These are phyloP conservation scores for Rhodotorula paludigena DNA, from an alignment of 768 basidiomycete genomes.

Conservation along the genomic window DNA sequence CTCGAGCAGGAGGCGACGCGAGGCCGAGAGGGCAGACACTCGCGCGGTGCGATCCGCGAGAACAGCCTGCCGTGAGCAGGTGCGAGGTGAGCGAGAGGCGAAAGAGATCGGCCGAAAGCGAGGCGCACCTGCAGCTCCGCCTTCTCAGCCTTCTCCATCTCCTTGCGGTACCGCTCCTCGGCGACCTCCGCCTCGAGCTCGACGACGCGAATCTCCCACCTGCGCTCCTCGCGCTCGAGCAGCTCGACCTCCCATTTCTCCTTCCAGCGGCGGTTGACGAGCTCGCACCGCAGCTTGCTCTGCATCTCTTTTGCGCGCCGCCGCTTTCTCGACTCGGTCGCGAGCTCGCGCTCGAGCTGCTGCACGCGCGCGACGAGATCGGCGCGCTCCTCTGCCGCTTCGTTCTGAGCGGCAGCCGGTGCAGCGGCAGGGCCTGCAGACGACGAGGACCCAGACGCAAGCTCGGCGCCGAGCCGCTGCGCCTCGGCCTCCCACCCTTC, in stretches of 20 bases:
- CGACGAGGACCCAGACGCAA: neutral
- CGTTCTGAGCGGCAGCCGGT: neutral
- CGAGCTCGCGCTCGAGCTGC: neutral
- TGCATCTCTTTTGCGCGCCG: conserved; percentile 26
- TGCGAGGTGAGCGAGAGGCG: no score
- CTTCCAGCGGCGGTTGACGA: conserved; percentile 30
- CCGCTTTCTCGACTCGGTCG: conserved; percentile 16
- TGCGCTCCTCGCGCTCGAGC: conserved; percentile 32
- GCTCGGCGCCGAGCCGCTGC: conserved; percentile 1
- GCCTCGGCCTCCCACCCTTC: conserved; percentile 40
- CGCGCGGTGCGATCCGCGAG: neutral
- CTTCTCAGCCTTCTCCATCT: conserved; percentile 9
- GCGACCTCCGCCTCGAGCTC: conserved; percentile 8
- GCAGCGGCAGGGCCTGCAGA: neutral
- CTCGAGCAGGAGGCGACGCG: conserved; percentile 23
- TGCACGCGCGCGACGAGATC: neutral
- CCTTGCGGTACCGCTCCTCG: neutral
- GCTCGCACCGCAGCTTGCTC: conserved; percentile 27
- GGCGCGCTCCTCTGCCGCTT: conserved; percentile 1
- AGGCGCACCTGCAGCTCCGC: conserved; percentile 35
- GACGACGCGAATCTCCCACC: conserved; percentile 20
- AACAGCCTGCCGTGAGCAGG: neutral
- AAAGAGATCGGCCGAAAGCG: neutral
- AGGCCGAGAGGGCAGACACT: conserved; percentile 11
- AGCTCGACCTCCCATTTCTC: conserved; percentile 37